Evolutionary conservation across 2,329 filamentous ascomycete genomes (phyloP).

Genomic region (Phyllachora maydis): DNA sequence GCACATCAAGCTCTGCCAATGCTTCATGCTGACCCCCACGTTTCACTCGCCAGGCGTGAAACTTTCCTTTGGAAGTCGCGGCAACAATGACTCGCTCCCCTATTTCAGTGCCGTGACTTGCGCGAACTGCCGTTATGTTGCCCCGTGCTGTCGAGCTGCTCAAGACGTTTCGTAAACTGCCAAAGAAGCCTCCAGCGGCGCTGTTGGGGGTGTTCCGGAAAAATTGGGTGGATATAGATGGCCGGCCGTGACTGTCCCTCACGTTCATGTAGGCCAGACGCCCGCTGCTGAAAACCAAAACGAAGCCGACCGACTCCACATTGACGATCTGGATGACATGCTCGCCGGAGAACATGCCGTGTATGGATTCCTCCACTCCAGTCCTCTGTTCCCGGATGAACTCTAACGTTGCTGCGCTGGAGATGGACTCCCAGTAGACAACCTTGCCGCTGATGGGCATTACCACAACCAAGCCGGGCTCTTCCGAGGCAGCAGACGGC

Average conservation of each 20-base stretch:
- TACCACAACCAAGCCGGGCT: constrained; percentile 72
- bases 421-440: constrained; percentile 89
- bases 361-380: constrained; percentile 55
- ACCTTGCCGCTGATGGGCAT: constrained; percentile 71
- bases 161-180: constrained; percentile 60
- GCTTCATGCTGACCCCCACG: constrained; percentile 69
- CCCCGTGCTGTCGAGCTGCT: constrained; percentile 49
- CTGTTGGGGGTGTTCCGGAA: constrained; percentile 41
- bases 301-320: constrained; percentile 69
- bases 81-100: constrained; percentile 75
- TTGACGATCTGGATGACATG: constrained; percentile 57
- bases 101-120: constrained; percentile 48
- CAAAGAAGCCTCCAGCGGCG: constrained; percentile 48
- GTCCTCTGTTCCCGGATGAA: constrained; percentile 66
- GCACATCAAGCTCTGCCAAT: constrained; percentile 49
- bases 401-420: constrained; percentile 66
- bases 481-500: constrained; percentile 53
- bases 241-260: constrained; percentile 70
- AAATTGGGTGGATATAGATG: constrained; percentile 58
- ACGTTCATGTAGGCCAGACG: constrained; percentile 73
- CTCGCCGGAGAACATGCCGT: constrained; percentile 61
- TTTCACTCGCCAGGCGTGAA: constrained; percentile 78
- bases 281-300: constrained; percentile 69
- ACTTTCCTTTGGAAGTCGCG: constrained; percentile 52
- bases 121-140: constrained; percentile 61